These are phyloP conservation scores for Pleurostoma richardsiae DNA, from an alignment of 2,329 filamentous ascomycete genomes.

Conservation along the genomic window DNA sequence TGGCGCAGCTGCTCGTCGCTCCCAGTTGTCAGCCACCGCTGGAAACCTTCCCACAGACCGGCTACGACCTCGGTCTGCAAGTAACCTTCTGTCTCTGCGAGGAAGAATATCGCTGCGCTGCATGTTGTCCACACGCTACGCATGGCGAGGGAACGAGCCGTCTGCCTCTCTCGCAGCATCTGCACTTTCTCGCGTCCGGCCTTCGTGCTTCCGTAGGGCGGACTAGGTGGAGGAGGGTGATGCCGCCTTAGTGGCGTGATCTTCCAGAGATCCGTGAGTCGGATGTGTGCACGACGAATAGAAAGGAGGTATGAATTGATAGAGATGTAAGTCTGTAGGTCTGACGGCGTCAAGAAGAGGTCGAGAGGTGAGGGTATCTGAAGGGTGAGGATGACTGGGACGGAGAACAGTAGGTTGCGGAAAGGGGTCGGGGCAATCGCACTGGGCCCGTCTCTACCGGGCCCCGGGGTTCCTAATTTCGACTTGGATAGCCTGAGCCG, in stretches of 20 bases:
- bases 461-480: slow-evolving; percentile 27
- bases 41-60: slow-evolving; percentile 75
- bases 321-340: slow-evolving; percentile 75
- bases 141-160: slow-evolving; percentile 60
- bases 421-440: slow-evolving; percentile 55
- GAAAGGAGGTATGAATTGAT: slow-evolving; percentile 85
- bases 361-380: slow-evolving; percentile 76
- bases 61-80: slow-evolving; percentile 86
- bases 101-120: slow-evolving; percentile 80
- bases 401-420: slow-evolving; percentile 75
- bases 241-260: slow-evolving; percentile 72
- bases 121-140: slow-evolving; percentile 86
- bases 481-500: slow-evolving; percentile 59
- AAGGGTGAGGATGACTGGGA: slow-evolving; percentile 65
- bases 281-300: slow-evolving; percentile 79
- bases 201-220: slow-evolving; percentile 56
- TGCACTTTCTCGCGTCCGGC: slow-evolving; percentile 56
- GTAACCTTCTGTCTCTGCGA: slow-evolving; percentile 82
- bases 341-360: slow-evolving; percentile 73
- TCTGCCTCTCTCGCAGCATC: slow-evolving; percentile 59
- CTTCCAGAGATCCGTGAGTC: slow-evolving; percentile 82
- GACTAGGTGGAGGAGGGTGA: slow-evolving; percentile 66
- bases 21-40: slow-evolving; percentile 61
- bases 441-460: slow-evolving; percentile 24
- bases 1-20: slow-evolving; percentile 19